These are phyloP conservation scores for Pestalotiopsis sp. DNA, from an alignment of 2,329 filamentous ascomycete genomes.

Conservation along the genomic window DNA sequence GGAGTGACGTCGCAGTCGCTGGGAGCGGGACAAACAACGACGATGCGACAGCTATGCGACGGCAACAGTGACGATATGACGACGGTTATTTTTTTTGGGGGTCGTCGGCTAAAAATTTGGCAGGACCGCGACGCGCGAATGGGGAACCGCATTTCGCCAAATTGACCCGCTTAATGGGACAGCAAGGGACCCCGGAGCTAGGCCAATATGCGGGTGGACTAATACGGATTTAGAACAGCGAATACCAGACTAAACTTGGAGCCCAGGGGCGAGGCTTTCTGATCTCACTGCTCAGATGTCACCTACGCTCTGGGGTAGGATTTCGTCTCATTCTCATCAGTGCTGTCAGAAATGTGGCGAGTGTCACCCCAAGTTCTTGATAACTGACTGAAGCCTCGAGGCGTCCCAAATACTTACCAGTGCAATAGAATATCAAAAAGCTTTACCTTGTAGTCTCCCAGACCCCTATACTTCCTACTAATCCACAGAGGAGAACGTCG, in stretches of 20 bases:
- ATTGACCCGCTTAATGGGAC: neutral
- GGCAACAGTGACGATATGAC: neutral
- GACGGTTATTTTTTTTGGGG: neutral
- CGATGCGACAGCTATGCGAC: neutral
- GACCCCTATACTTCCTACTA: neutral
- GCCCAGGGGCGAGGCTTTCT: neutral
- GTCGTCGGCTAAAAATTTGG: constrained; percentile 6
- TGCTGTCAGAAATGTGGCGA: neutral
- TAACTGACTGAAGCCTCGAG: neutral
- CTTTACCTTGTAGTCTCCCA: neutral
- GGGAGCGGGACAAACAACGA: neutral
- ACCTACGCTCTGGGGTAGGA: neutral
- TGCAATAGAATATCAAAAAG: neutral
- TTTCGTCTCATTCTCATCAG: neutral
- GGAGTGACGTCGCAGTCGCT: neutral
- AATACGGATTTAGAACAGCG: constrained; percentile 8
- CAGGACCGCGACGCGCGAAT: neutral
- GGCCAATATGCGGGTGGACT: constrained; percentile 11
- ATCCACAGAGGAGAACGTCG: neutral
- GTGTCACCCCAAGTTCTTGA: neutral
- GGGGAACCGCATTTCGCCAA: neutral
- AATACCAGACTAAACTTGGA: neutral
- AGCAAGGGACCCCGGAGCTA: constrained; percentile 3
- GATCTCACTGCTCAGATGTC: constrained; percentile 3
- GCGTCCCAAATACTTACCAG: no score